Evolutionary conservation across 2,329 filamentous ascomycete species (phyloP), one percentile per base, ranked within the genome.

Genomic region (Ophiosphaerella korrae): DNA sequence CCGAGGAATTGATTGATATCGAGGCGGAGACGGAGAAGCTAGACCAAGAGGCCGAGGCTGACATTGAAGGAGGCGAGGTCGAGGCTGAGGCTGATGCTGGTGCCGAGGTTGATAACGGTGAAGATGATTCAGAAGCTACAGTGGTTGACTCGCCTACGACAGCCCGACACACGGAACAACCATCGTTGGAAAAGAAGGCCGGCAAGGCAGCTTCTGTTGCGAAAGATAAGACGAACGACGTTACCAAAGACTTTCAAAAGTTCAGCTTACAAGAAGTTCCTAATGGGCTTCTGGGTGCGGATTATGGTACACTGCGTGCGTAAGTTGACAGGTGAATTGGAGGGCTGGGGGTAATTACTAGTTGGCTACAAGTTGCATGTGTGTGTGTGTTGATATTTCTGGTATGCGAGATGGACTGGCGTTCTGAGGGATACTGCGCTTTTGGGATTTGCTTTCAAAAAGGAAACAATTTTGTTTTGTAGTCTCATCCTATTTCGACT

Each of bases 1-100:
- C 66, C 8, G 71, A 76, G 53, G 67, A 73, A 5, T 56, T 71
- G 9, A 50, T 70, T n/a, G 65, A 70, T 32, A 59, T 68, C 1
- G 67, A 68, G 26, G 64, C 67, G 29, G 72, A 77, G 43, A 72
- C 74, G 52, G 57, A 57, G n/a, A 71, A 73, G 26, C 60, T 69
- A 48, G 74, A 74, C 49, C 56, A 63, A 16, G 51, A 70, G 52
- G 62, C 57, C 5, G 63, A 65, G 42, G 63, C 66, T 39, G 61
- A 67, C 43, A 58, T 60, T 40, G 66, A 70, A 41, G 60, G 42
- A 4, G 57, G 64, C 18, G 63, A n/a, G n/a, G n/a, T n/a, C n/a
- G n/a, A 73, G n/a, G 68, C 66, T 43, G 60, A 60, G n/a, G 66
- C 12, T 67, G 62, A 29, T 29, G 11, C 5, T 29, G 26, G 26